Evolutionary conservation across 805 yeast genomes (phyloP).

Genomic region (Cyberlindnera mycetangii): DNA sequence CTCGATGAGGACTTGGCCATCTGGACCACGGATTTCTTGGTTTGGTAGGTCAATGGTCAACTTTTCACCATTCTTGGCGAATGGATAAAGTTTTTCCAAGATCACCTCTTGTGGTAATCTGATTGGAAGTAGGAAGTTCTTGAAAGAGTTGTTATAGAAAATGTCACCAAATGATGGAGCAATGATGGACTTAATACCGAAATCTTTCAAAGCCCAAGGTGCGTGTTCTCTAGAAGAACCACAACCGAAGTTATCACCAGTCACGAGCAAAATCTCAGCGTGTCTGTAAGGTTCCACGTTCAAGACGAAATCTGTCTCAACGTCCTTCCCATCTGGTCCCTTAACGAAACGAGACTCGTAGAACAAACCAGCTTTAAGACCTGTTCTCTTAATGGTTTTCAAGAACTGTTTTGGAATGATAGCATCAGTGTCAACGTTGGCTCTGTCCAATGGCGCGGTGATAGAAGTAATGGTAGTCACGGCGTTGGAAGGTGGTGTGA

Average conservation of each 20-base stretch:
- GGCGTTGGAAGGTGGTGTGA: conserved; percentile 63
- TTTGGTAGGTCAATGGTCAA: conserved; percentile 82
- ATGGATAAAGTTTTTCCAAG: conserved; percentile 66
- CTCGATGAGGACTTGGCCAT: conserved; percentile 73
- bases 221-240: conserved; percentile 99
- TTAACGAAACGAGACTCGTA: conserved; percentile 83
- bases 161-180: conserved; percentile 99
- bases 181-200: conserved; percentile 92
- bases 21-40: conserved; percentile 68
- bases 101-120: conserved; percentile 82
- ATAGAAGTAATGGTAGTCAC: conserved; percentile 76
- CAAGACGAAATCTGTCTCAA: conserved; percentile 85
- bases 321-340: conserved; percentile 65
- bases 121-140: conserved; percentile 92
- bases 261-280: conserved; percentile 81
- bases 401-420: conserved; percentile 98
- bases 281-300: conserved; percentile 80
- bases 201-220: conserved; percentile 98
- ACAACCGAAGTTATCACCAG: conserved; percentile 98
- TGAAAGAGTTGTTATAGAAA: conserved; percentile 94
- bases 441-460: conserved; percentile 92
- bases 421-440: conserved; percentile 97
- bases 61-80: conserved; percentile 67
- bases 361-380: conserved; percentile 83
- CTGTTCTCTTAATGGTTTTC: conserved; percentile 97